These are phyloP conservation scores for Leptographium radiaticola DNA, from an alignment of 2,329 filamentous ascomycete species.

Conservation along the genomic window DNA sequence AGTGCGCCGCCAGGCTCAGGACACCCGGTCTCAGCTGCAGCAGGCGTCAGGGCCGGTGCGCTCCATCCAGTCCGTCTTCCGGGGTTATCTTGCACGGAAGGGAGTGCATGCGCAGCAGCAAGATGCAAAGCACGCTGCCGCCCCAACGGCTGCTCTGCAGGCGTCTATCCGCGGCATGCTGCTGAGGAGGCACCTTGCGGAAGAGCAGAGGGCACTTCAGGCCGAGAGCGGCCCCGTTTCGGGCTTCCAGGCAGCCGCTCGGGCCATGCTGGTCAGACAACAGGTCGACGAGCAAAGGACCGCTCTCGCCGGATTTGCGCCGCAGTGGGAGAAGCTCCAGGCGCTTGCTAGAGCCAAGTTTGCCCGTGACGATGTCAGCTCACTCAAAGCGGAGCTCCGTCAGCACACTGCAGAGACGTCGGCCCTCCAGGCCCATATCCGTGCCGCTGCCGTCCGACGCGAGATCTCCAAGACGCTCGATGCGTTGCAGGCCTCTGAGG, in stretches of 20 bases:
- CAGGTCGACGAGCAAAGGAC: conserved; percentile 38
- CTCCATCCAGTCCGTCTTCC: conserved; percentile 51
- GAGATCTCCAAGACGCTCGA: conserved; percentile 35
- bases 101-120: conserved; percentile 40
- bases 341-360: conserved; percentile 33
- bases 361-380: conserved; percentile 29
- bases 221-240: conserved; percentile 36
- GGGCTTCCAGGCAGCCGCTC: conserved; percentile 51
- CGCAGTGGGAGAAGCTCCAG: conserved; percentile 38
- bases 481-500: conserved; percentile 31
- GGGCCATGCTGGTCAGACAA: conserved; percentile 47
- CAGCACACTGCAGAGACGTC: conserved; percentile 29
- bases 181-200: conserved; percentile 40
- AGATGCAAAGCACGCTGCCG: conserved; percentile 38
- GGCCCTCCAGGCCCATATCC: conserved; percentile 37
- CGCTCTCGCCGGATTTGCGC: conserved; percentile 34
- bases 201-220: conserved; percentile 39
- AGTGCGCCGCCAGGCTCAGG: conserved; percentile 43
- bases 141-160: conserved; percentile 46
- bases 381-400: conserved; percentile 34
- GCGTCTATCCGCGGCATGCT: conserved; percentile 55
- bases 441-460: conserved; percentile 41
- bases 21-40: conserved; percentile 44
- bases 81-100: conserved; percentile 53
- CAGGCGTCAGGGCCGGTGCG: conserved; percentile 50